A percentile compares a stretch with the other conserved stretches of the same genome.
These are phyloP conservation scores for Leucocoprinus leucothites DNA, from an alignment of 768 basidiomycete genomes.

Conservation along the genomic window DNA sequence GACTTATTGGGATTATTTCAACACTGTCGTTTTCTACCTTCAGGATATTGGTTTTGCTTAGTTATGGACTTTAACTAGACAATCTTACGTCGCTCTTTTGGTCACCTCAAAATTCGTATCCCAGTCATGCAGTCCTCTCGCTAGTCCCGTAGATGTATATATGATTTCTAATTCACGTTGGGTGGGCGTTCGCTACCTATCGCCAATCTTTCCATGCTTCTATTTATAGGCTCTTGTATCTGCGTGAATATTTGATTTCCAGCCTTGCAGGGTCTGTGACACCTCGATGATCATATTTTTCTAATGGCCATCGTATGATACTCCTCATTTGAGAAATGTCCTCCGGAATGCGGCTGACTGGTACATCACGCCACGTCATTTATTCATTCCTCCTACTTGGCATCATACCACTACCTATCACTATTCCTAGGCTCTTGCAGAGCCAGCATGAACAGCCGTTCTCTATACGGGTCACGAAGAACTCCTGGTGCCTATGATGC, in stretches of 20 bases:
- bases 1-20: background rate
- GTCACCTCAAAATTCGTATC: background rate
- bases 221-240: background rate
- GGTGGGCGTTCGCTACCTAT: background rate
- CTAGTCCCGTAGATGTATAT: background rate
- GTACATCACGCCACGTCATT: too few relatives aligned
- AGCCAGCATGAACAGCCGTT: background rate
- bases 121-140: background rate
- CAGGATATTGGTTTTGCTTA: background rate
- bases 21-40: background rate
- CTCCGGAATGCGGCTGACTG: background rate
- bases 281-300: too few relatives aligned
- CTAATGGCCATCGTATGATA: too few relatives aligned
- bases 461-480: background rate
- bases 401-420: too few relatives aligned
- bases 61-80: background rate
- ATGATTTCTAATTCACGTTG: background rate
- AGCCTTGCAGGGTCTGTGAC: too few relatives aligned
- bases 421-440: too few relatives aligned
- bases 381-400: too few relatives aligned
- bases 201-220: too few relatives aligned
- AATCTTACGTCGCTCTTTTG: conserved; percentile 1
- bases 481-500: background rate
- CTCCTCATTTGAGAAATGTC: too few relatives aligned
- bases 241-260: too few relatives aligned